These are phyloP conservation scores for Saccharomycopsis microspora DNA, from an alignment of 805 yeast genomes.

Conservation along the genomic window DNA sequence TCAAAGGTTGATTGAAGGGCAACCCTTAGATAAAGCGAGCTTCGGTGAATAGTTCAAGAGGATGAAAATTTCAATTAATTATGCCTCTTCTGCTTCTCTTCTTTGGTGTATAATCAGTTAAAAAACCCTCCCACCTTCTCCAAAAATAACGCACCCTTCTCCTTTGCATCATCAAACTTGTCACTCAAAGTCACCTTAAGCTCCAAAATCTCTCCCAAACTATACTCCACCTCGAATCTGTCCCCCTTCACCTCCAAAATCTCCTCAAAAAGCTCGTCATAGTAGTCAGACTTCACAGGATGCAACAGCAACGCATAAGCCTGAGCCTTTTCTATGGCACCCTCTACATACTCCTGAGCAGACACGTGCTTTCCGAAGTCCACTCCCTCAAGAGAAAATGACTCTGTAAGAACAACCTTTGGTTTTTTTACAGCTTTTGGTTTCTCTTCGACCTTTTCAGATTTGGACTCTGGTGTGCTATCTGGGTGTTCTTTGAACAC, in stretches of 20 bases:
- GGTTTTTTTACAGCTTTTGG: constrained; percentile 20
- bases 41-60: too few species aligned
- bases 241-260: constrained; percentile 36
- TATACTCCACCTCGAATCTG: constrained; percentile 31
- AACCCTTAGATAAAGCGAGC: too few species aligned
- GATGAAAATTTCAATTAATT: background rate
- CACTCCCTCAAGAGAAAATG: constrained; percentile 22
- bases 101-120: background rate
- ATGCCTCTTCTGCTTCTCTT: background rate
- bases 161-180: constrained; percentile 33
- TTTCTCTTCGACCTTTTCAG: constrained; percentile 18
- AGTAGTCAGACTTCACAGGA: constrained; percentile 32
- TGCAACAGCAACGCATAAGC: constrained; percentile 29
- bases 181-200: constrained; percentile 27
- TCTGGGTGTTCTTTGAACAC: too few species aligned
- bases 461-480: constrained; percentile 15
- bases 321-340: constrained; percentile 37
- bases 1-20: too few species aligned
- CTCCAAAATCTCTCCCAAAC: constrained; percentile 23
- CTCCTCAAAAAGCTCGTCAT: constrained; percentile 52
- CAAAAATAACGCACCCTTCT: constrained; percentile 30
- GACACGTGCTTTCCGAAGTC: constrained; percentile 21
- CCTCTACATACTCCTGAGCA: constrained; percentile 25
- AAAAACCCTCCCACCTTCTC: constrained; percentile 22
- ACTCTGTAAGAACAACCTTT: constrained; percentile 24